Evolutionary conservation across 2,329 filamentous ascomycete species (phyloP).

Genomic region (Fusarium verrucosum): DNA sequence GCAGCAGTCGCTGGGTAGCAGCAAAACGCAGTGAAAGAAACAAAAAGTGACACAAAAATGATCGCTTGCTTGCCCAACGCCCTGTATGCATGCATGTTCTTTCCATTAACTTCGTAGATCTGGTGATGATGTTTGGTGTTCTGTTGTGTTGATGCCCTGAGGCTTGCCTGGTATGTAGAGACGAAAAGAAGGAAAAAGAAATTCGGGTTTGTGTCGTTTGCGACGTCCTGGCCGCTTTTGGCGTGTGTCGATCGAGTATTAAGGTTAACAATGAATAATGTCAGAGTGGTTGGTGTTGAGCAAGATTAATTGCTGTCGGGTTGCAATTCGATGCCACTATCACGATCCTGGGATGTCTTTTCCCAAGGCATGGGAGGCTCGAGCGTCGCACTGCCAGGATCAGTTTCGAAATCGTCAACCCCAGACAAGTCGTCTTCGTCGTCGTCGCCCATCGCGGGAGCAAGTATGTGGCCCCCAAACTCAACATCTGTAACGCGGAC

Average conservation of each 20-base stretch:
- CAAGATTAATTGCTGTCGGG: slow-evolving; percentile 49
- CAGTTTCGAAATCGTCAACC: slow-evolving; percentile 31
- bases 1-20: slow-evolving; percentile 28
- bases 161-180: slow-evolving; percentile 32
- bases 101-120: slow-evolving; percentile 35
- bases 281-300: neutral
- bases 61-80: slow-evolving; percentile 43
- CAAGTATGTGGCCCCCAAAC: slow-evolving; percentile 81
- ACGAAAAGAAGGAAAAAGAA: slow-evolving; percentile 11
- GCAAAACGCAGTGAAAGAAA: slow-evolving; percentile 21
- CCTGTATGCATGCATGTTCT: slow-evolving; percentile 37
- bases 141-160: slow-evolving; percentile 25
- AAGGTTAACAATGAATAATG: neutral
- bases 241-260: slow-evolving; percentile 4
- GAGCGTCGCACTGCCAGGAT: slow-evolving; percentile 30
- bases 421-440: slow-evolving; percentile 46
- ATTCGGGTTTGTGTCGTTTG: slow-evolving; percentile 17
- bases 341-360: slow-evolving; percentile 58
- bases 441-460: slow-evolving; percentile 69
- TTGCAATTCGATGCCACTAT: slow-evolving; percentile 62
- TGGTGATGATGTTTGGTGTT: slow-evolving; percentile 21
- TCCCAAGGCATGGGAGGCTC: slow-evolving; percentile 47
- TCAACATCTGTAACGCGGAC: slow-evolving; percentile 82
- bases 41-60: slow-evolving; percentile 26
- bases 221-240: slow-evolving; percentile 22